phyloP scores from a whole-genome alignment of 1,284 basidiomycete genomes.

The Thelephora terrestris region DNA sequence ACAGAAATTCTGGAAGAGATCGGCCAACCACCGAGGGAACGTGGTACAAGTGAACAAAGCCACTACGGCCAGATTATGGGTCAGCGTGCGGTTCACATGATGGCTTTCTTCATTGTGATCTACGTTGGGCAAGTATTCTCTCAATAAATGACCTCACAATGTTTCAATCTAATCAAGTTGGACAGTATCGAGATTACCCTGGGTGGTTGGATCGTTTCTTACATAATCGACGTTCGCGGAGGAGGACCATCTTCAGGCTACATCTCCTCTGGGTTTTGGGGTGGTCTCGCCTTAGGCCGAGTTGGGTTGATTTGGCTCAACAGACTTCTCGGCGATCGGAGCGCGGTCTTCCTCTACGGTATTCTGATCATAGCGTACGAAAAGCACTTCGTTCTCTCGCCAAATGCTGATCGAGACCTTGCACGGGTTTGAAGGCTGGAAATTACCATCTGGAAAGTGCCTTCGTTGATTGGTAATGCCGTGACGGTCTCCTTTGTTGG shows the following conservation, averaged over 20 bases:
- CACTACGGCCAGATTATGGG: conserved; percentile 47
- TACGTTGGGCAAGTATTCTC: conserved; percentile 38
- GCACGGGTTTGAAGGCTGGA: conserved; percentile 33
- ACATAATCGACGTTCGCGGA: conserved; percentile 28
- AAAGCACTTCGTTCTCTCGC: background rate
- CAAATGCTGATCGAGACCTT: background rate
- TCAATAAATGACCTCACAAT: no score
- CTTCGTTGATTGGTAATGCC: conserved; percentile 47
- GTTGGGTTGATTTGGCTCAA: conserved; percentile 49
- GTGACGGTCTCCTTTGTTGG: conserved; percentile 51
- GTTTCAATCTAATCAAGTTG: no score
- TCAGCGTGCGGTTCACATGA: conserved; percentile 42
- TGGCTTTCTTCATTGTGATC: conserved; percentile 54
- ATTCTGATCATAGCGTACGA: conserved; percentile 41
- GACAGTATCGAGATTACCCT: conserved; percentile 51
- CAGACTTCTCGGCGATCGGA: conserved; percentile 44
- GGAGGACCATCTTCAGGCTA: conserved; percentile 25
- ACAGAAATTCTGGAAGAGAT: conserved; percentile 23
- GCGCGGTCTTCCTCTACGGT: conserved; percentile 42
- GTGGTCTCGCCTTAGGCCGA: conserved; percentile 47
- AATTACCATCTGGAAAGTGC: conserved; percentile 53
- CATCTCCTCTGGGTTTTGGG: conserved; percentile 30
- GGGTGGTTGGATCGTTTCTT: conserved; percentile 58
- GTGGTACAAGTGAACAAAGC: conserved; percentile 27
- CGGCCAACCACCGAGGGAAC: conserved; percentile 28